Base-by-base conservation (phyloP, 345 rosid genomes). In the Tarenaya hassleriana region DNA sequence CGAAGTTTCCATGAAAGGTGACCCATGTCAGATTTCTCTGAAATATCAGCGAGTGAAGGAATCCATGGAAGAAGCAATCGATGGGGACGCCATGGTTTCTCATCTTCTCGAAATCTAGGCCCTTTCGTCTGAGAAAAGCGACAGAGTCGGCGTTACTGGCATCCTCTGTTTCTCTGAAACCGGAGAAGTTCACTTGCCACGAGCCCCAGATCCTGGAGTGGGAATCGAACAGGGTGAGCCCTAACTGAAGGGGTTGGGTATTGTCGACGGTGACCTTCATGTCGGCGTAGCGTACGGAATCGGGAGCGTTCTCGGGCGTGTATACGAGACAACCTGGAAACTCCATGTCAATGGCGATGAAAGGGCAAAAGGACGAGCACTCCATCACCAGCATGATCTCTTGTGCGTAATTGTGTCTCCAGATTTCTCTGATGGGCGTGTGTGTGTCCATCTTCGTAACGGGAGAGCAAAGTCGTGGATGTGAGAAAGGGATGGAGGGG, bases 121-220 rank as follows among this genome's bases (percentile, higher is more conserved):
- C 59, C 8, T 64, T 57, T 0, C 48, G 15, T 27, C 3, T 64
- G 0, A 64, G 42, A n/a, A 64, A 64, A 1, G 14, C 10, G 1
- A 64, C 11, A 0, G 63, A 64, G 5, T 44, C 43, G 1, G 34
- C 10, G 58, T 57, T 64, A 0, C 16, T 8, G 0, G 12, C 27
- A 13, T 58, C 54, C 0, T 19, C 34, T 2, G 29, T 38, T 0
- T 29, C 59, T 8, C 31, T 7, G n/a, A 64, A 64, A 21, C 45
- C 58, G 0, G 49, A 50, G 15, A 64, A 64, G n/a, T 64, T 64
- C 0, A 64, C 49, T 4, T 64, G 53, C 58, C 63, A 57, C 0
- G 59, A 56, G 1, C 42, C 41, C 0, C 10, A 1, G 4, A 41
- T 41, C 10, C 1, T 8, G 10, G 33, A 33, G 0, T 12, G 1